Evolutionary conservation across 2,329 filamentous ascomycete species (phyloP).

Genomic region (Biscogniauxia mediterranea): DNA sequence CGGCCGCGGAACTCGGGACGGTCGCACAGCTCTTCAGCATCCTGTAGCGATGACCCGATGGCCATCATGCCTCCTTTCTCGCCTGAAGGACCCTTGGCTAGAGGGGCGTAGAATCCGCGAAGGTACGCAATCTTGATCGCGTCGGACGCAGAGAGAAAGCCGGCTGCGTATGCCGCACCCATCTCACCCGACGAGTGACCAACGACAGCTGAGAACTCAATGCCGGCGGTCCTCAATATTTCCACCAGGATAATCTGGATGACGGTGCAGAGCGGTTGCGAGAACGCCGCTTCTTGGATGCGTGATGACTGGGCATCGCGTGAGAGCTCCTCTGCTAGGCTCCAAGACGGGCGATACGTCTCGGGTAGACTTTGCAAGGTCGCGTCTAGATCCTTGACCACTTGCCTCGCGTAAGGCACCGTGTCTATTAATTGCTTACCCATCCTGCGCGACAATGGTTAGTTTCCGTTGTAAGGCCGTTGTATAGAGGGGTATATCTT

Average conservation of each 20-base stretch:
- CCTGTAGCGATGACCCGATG: slow-evolving; percentile 9
- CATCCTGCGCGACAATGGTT: too few species aligned
- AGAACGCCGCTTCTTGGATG: not conserved
- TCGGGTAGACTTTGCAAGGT: too few species aligned
- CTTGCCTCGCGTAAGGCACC: too few species aligned
- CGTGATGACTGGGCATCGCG: not conserved
- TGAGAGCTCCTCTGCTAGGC: too few species aligned
- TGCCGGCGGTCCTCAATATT: not conserved
- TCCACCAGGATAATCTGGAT: not conserved
- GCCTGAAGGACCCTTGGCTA: slow-evolving; percentile 36
- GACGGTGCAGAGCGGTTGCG: not conserved
- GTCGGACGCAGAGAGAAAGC: slow-evolving; percentile 39
- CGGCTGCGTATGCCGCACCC: slow-evolving; percentile 43
- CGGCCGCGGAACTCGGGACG: not conserved
- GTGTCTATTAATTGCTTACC: too few species aligned
- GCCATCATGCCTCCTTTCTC: slow-evolving; percentile 27
- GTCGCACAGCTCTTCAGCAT: slow-evolving; percentile 6
- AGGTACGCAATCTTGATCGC: slow-evolving; percentile 45
- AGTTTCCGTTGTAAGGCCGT: too few species aligned
- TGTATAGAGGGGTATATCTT: too few species aligned
- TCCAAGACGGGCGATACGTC: too few species aligned
- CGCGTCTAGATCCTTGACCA: too few species aligned
- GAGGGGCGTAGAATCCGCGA: slow-evolving; percentile 25
- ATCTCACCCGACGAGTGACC: slow-evolving; percentile 39
- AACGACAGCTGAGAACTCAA: slow-evolving; percentile 3